These are phyloP conservation scores for Lepidium africanum DNA, from an alignment of 345 rosid genomes.

Conservation along the genomic window DNA sequence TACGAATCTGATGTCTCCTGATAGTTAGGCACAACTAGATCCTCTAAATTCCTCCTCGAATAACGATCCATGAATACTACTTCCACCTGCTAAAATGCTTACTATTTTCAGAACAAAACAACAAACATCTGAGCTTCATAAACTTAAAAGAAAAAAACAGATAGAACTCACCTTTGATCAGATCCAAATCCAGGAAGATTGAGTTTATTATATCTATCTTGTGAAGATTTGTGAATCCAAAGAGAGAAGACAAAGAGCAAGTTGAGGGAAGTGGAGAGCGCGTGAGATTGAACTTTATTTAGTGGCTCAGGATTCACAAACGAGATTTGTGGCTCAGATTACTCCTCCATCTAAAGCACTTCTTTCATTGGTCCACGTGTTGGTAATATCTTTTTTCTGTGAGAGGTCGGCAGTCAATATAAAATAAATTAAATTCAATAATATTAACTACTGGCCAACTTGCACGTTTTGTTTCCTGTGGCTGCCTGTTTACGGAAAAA, in stretches of 20 bases:
- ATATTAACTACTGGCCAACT: constrained; percentile 10
- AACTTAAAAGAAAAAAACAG: neutral
- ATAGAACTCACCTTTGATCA: constrained; percentile 7
- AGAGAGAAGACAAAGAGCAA: neutral
- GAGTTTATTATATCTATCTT: neutral
- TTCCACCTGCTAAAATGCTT: constrained; percentile 3
- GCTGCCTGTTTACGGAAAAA: neutral
- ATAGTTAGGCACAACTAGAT: constrained; percentile 27
- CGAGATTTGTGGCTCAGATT: constrained; percentile 24
- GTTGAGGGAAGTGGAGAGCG: constrained; percentile 15
- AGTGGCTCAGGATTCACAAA: constrained; percentile 14
- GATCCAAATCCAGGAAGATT: constrained; percentile 1
- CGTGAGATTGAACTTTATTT: constrained; percentile 6
- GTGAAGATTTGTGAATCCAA: neutral
- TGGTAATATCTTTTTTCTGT: constrained; percentile 9
- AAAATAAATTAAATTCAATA: neutral
- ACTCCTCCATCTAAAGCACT: constrained; percentile 24
- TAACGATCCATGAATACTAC: constrained; percentile 22
- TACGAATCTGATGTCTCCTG: constrained; percentile 28
- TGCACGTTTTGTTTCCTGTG: neutral
- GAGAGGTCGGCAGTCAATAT: constrained; percentile 10
- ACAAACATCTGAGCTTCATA: neutral
- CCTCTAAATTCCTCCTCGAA: constrained; percentile 16
- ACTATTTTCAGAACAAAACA: neutral
- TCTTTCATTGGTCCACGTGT: constrained; percentile 30